Percentiles rank a stretch among this genome's conserved stretches.
phyloP scores from a whole-genome alignment of 768 basidiomycete genomes.

The Tulasnella sp. region DNA sequence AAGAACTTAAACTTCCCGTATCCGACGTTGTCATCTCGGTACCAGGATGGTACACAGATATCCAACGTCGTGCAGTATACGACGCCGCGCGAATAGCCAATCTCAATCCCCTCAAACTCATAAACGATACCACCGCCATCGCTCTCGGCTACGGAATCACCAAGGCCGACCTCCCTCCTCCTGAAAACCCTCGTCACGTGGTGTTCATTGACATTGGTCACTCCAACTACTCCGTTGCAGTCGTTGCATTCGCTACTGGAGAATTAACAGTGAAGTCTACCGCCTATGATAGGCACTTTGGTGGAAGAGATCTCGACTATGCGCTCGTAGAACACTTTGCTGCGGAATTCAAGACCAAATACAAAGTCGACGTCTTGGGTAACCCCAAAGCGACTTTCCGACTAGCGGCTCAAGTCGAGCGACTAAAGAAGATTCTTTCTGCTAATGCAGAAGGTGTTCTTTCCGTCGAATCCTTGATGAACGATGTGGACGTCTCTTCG shows the following conservation, averaged over 20 bases:
- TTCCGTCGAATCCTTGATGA: slow-evolving; percentile 92
- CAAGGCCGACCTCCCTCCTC: slow-evolving; percentile 83
- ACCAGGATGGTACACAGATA: slow-evolving; percentile 93
- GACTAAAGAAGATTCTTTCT: slow-evolving; percentile 90
- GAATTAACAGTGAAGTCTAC: slow-evolving; percentile 76
- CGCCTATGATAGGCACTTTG: slow-evolving; percentile 86
- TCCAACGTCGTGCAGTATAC: slow-evolving; percentile 78
- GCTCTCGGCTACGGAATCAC: slow-evolving; percentile 99
- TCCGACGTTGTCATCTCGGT: slow-evolving; percentile 92
- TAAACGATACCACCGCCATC: slow-evolving; percentile 92
- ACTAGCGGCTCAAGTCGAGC: slow-evolving; percentile 75
- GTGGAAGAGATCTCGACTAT: slow-evolving; percentile 92
- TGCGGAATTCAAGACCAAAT: slow-evolving; percentile 85
- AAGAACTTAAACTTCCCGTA: slow-evolving; percentile 75
- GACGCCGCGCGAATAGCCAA: slow-evolving; percentile 84
- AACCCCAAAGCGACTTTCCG: slow-evolving; percentile 92
- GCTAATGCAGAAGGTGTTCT: slow-evolving; percentile 83
- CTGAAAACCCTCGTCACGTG: slow-evolving; percentile 71
- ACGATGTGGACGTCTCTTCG: slow-evolving; percentile 85
- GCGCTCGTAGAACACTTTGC: slow-evolving; percentile 83
- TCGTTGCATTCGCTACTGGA: slow-evolving; percentile 90
- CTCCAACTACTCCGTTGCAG: slow-evolving; percentile 71
- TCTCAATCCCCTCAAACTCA: slow-evolving; percentile 82
- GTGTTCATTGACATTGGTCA: slow-evolving; percentile 95
- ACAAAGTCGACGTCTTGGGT: slow-evolving; percentile 90